Percentiles rank a stretch among this genome's conserved stretches.
Conservation (phyloP, 2,329 filamentous ascomycete species). For the Colletotrichum eleusines region DNA sequence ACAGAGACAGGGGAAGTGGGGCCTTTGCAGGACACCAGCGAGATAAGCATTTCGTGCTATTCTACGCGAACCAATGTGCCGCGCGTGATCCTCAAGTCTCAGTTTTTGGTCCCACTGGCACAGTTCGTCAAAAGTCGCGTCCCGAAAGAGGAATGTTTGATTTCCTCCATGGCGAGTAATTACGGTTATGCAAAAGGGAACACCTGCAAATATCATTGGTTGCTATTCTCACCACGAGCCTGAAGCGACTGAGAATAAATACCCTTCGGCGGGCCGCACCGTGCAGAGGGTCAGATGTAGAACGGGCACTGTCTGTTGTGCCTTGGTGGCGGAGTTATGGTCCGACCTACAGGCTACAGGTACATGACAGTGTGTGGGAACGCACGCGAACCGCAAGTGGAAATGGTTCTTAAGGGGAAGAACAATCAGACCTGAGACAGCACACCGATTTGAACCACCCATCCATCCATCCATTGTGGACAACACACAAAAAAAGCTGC, state of each 20-base stretch:
- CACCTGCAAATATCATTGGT: too few relatives aligned
- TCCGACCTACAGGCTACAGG: too few relatives aligned
- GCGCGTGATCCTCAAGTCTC: neutral
- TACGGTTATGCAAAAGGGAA: neutral
- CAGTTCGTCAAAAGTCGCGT: neutral
- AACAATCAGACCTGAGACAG: neutral
- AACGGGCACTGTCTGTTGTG: neutral
- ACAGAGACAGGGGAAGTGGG: neutral
- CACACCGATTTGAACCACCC: neutral
- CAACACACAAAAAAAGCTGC: neutral
- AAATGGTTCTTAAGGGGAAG: neutral
- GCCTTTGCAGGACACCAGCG: neutral
- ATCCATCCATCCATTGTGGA: neutral
- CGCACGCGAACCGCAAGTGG: constrained; percentile 1
- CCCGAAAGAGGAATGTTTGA: neutral
- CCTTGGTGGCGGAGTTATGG: neutral
- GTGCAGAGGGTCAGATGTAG: neutral
- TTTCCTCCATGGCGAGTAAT: neutral
- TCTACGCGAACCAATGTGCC: neutral
- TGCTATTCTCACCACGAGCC: neutral
- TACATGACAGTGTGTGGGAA: constrained; percentile 2
- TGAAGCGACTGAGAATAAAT: neutral
- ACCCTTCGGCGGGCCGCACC: constrained; percentile 9
- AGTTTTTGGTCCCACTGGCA: neutral
- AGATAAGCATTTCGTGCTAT: constrained; percentile 33